Evolutionary conservation across 495 filamentous ascomycete genomes (phyloP).

Genomic region (Penicillium maclennaniae): DNA sequence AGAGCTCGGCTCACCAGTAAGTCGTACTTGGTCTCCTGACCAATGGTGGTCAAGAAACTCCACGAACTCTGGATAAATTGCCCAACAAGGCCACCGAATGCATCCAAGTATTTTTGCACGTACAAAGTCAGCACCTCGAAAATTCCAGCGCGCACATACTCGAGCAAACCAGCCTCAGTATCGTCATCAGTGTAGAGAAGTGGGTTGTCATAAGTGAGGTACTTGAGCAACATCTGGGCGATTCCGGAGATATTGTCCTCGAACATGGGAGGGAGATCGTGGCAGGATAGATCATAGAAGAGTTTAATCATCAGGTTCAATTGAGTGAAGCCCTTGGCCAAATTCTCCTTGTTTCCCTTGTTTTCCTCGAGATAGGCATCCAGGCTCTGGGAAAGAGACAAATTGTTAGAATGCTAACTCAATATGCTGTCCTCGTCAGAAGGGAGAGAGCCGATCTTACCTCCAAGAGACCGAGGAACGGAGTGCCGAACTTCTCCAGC

Average conservation of each 20-base stretch:
- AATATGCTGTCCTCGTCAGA: neutral
- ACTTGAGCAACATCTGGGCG: constrained; percentile 80
- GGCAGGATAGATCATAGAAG: constrained; percentile 91
- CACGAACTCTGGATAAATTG: constrained; percentile 86
- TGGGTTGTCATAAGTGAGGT: constrained; percentile 82
- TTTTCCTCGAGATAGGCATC: constrained; percentile 75
- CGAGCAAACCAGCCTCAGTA: constrained; percentile 75
- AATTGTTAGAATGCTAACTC: constrained; percentile 4
- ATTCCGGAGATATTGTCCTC: constrained; percentile 77
- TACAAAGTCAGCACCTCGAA: constrained; percentile 85
- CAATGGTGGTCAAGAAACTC: constrained; percentile 81
- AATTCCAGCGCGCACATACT: constrained; percentile 85
- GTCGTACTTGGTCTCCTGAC: constrained; percentile 87
- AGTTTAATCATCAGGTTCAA: constrained; percentile 85
- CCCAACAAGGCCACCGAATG: constrained; percentile 70
- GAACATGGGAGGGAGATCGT: constrained; percentile 91
- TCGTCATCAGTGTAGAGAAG: constrained; percentile 80
- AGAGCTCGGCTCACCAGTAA: constrained; percentile 91
- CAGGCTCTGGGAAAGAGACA: constrained; percentile 51
- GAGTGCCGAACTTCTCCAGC: constrained; percentile 70
- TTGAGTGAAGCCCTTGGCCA: constrained; percentile 73
- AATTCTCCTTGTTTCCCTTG: constrained; percentile 63
- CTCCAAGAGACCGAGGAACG: constrained; percentile 75
- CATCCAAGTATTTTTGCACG: constrained; percentile 90
- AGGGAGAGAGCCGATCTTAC: constrained; percentile 39